A percentile compares a stretch with the other conserved stretches of the same genome.
phyloP scores from a whole-genome alignment of 2,329 filamentous ascomycete species.

The Epichloe festucae region DNA sequence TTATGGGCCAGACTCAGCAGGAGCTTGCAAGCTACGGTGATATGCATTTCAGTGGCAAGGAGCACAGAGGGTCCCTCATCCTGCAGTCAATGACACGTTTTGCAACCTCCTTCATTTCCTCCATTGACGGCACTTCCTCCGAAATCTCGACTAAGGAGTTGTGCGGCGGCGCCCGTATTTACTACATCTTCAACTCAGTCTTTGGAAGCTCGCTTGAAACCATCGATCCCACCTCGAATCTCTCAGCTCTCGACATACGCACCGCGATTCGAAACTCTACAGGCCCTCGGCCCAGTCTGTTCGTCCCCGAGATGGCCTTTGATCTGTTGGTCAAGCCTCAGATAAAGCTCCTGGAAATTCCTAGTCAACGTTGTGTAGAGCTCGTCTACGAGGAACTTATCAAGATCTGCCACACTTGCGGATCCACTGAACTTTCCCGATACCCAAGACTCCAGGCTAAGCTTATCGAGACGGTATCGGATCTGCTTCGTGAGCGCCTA shows the following conservation, averaged over 20 bases:
- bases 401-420: slow-evolving; percentile 98
- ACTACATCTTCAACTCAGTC: slow-evolving; percentile 98
- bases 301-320: slow-evolving; percentile 95
- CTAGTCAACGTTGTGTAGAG: slow-evolving; percentile 92
- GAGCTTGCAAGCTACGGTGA: slow-evolving; percentile 96
- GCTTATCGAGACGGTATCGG: slow-evolving; percentile 94
- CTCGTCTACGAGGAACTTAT: slow-evolving; percentile 97
- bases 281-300: slow-evolving; percentile 85
- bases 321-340: slow-evolving; percentile 96
- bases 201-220: slow-evolving; percentile 94
- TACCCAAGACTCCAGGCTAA: slow-evolving; percentile 92
- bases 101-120: slow-evolving; percentile 93
- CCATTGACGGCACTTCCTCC: slow-evolving; percentile 95
- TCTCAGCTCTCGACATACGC: slow-evolving; percentile 87
- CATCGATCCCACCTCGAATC: slow-evolving; percentile 90
- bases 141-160: slow-evolving; percentile 98
- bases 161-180: slow-evolving; percentile 86
- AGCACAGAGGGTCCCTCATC: slow-evolving; percentile 89
- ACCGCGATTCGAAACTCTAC: slow-evolving; percentile 98
- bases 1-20: slow-evolving; percentile 99
- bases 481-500: slow-evolving; percentile 81
- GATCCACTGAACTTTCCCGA: slow-evolving; percentile 81
- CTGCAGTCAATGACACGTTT: slow-evolving; percentile 97
- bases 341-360: slow-evolving; percentile 90
- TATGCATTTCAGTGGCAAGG: slow-evolving; percentile 93